phyloP scores from a whole-genome alignment of 768 basidiomycete species.

The Russula virescens region DNA sequence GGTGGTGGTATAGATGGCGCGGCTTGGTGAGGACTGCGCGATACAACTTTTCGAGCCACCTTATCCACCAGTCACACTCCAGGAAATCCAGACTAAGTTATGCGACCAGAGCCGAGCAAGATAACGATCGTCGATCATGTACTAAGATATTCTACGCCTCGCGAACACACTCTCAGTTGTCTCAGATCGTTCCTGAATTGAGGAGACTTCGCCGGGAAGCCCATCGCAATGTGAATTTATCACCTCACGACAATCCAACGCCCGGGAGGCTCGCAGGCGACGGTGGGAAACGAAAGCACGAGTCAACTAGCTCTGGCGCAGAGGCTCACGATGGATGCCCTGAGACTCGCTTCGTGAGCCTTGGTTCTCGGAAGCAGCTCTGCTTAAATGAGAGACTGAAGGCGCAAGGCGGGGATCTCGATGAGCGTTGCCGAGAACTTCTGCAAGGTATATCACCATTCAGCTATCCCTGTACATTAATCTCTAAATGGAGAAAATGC shows the following conservation, averaged over 20 bases:
- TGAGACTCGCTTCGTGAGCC: constrained; percentile 61
- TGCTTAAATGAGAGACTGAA: constrained; percentile 85
- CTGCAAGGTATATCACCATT: constrained; percentile 46
- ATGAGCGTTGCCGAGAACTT: constrained; percentile 83
- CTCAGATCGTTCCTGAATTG: constrained; percentile 86
- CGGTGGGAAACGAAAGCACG: constrained; percentile 10
- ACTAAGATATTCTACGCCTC: constrained; percentile 93
- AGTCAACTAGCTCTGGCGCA: constrained; percentile 15
- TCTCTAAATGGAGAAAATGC: not conserved
- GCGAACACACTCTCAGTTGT: constrained; percentile 90
- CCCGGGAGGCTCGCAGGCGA: not conserved
- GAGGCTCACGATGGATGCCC: constrained; percentile 25
- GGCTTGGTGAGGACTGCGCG: not conserved
- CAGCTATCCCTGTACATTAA: not conserved
- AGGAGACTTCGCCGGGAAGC: constrained; percentile 53
- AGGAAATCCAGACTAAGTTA: constrained; percentile 5
- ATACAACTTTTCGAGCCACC: not conserved
- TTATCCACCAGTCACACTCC: not conserved
- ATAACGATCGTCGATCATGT: constrained; percentile 52
- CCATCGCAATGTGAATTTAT: not conserved
- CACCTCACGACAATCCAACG: not conserved
- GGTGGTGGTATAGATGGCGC: not conserved
- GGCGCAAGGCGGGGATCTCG: constrained; percentile 59
- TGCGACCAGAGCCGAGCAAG: constrained; percentile 20
- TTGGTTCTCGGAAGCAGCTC: constrained; percentile 86